Conservation (phyloP, 2,329 filamentous ascomycete genomes). For the Microascus cirrosus region DNA sequence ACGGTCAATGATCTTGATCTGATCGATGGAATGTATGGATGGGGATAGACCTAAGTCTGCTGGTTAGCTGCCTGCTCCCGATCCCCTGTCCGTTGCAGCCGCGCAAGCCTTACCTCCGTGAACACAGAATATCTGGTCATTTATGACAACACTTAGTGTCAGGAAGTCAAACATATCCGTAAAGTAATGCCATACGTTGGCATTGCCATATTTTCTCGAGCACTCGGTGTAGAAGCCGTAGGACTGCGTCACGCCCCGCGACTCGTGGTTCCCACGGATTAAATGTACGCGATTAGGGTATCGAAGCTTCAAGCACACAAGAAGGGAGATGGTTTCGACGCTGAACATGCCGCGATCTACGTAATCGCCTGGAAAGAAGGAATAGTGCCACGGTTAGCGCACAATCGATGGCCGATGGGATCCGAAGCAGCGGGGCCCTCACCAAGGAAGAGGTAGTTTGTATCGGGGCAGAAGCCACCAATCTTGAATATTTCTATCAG, state of each 20-base stretch:
- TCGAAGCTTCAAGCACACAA: slow-evolving; percentile 92
- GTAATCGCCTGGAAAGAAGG: slow-evolving; percentile 62
- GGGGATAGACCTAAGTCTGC: slow-evolving; percentile 54
- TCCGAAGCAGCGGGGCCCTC: slow-evolving; percentile 9
- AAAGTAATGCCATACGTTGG: slow-evolving; percentile 98
- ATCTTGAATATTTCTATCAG: slow-evolving; percentile 99
- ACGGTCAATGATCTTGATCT: slow-evolving; percentile 98
- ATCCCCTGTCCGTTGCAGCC: not conserved
- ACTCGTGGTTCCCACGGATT: slow-evolving; percentile 97
- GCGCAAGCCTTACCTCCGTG: slow-evolving; percentile 57
- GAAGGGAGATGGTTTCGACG: slow-evolving; percentile 95
- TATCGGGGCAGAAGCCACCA: slow-evolving; percentile 92
- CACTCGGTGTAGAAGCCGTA: slow-evolving; percentile 99
- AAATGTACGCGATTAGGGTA: slow-evolving; percentile 93
- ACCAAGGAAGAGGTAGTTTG: slow-evolving; percentile 97
- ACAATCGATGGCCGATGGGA: not conserved
- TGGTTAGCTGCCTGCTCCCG: not conserved
- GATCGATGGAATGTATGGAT: slow-evolving; percentile 94
- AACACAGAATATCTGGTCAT: slow-evolving; percentile 98
- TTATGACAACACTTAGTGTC: slow-evolving; percentile 92
- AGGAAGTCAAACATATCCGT: slow-evolving; percentile 99
- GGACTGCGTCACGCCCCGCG: slow-evolving; percentile 91
- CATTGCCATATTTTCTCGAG: slow-evolving; percentile 94
- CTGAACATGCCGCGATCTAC: slow-evolving; percentile 98
- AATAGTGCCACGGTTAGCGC: not conserved